Percentiles rank a stretch among this genome's conserved stretches.
Evolutionary conservation across 306 rosid genomes (phyloP).

Genomic region (Vigna radiata): DNA sequence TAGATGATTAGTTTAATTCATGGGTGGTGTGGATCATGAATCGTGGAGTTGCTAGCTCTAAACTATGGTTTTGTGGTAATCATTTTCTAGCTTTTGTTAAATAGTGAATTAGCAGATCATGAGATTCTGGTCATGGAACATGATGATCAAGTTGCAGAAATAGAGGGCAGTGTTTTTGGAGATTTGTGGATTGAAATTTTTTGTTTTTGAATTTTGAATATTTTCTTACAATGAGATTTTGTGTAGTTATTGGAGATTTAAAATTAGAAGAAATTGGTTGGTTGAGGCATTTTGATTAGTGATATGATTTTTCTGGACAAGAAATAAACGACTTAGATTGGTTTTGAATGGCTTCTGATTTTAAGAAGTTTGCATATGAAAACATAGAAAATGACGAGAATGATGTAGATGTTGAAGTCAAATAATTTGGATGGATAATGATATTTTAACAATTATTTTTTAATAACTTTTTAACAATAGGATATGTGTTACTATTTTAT

Average conservation of each 20-base stretch:
- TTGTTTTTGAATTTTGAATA: background rate
- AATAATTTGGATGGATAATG: background rate
- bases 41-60: background rate
- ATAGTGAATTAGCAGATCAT: background rate
- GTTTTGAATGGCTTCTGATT: conserved; percentile 43
- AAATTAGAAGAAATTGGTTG: background rate
- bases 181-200: background rate
- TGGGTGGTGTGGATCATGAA: background rate
- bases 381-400: conserved; percentile 30
- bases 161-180: background rate
- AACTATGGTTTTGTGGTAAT: background rate
- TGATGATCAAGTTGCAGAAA: conserved; percentile 1
- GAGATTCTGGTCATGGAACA: background rate
- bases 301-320: conserved; percentile 8
- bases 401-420: background rate
- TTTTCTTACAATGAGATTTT: background rate
- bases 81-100: background rate
- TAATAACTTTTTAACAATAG: no score
- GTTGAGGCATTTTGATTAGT: no score
- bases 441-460: no score
- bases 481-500: no score
- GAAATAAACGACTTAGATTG: conserved; percentile 37
- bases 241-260: background rate
- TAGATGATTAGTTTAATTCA: background rate
- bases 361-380: background rate